Percentiles rank a stretch among this genome's conserved stretches.
These are phyloP conservation scores for Scedosporium boydii DNA, from an alignment of 2,329 filamentous ascomycete genomes.

Conservation along the genomic window DNA sequence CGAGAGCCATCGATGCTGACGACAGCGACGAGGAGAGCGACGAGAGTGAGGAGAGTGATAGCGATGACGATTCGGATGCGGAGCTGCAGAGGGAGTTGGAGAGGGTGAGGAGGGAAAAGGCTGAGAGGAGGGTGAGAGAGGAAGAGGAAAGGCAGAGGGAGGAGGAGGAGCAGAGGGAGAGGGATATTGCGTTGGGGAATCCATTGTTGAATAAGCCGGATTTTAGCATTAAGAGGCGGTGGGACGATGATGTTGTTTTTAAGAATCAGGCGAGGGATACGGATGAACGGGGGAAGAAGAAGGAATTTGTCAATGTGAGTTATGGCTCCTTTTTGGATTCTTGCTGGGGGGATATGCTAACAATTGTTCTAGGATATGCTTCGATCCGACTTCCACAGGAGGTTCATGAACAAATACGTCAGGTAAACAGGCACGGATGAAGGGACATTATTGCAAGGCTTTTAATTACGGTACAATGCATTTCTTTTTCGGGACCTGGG, in stretches of 20 bases:
- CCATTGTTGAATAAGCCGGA: slow-evolving; percentile 82
- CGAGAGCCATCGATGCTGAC: slow-evolving; percentile 35
- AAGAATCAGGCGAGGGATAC: slow-evolving; percentile 96
- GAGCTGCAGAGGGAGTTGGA: slow-evolving; percentile 88
- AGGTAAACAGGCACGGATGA: slow-evolving; percentile 25
- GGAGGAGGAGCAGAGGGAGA: slow-evolving; percentile 75
- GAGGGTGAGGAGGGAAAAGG: slow-evolving; percentile 81
- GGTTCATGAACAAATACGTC: slow-evolving; percentile 76
- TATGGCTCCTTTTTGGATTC: background rate
- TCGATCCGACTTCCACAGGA: slow-evolving; percentile 92
- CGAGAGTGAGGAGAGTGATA: slow-evolving; percentile 33
- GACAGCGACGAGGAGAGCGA: slow-evolving; percentile 41
- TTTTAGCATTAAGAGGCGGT: slow-evolving; percentile 83
- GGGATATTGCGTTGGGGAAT: slow-evolving; percentile 86
- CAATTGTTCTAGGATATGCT: slow-evolving; percentile 56
- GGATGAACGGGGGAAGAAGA: slow-evolving; percentile 77
- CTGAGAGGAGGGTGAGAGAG: slow-evolving; percentile 45
- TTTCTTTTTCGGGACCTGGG: slow-evolving; percentile 5
- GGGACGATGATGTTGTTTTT: slow-evolving; percentile 98
- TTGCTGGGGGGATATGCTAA: slow-evolving; percentile 1
- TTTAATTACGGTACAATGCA: background rate
- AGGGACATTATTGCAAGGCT: background rate
- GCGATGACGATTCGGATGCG: slow-evolving; percentile 69
- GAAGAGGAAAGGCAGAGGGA: slow-evolving; percentile 72
- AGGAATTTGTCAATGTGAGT: slow-evolving; percentile 92